Conservation (phyloP, 2,329 filamentous ascomycete species). For the Aspergillus ibericus region DNA sequence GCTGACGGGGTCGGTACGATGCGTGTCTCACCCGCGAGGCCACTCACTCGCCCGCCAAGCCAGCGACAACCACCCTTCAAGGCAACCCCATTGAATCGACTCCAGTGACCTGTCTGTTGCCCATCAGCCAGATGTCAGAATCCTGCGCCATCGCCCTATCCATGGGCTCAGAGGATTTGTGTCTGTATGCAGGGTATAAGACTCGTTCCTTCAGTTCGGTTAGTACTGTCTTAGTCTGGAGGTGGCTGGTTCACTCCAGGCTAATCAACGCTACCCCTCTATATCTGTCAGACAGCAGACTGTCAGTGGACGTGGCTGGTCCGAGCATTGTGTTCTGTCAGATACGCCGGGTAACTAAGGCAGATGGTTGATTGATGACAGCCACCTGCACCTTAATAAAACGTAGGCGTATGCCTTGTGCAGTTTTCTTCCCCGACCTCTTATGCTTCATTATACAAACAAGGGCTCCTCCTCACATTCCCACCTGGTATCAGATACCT, state of each 20-base stretch:
- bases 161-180: not conserved
- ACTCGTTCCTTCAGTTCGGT: not conserved
- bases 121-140: not conserved
- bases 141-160: not conserved
- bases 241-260: not conserved
- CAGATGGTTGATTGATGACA: no score
- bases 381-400: no score
- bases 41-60: not conserved
- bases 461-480: no score
- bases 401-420: no score
- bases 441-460: no score
- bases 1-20: not conserved
- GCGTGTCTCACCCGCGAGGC: not conserved
- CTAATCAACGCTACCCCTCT: not conserved
- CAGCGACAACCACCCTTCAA: not conserved
- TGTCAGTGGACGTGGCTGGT: not conserved
- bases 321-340: not conserved
- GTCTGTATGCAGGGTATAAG: not conserved
- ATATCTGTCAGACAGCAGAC: not conserved
- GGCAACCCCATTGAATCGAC: not conserved
- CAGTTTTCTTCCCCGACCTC: no score
- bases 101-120: not conserved
- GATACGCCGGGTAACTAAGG: not conserved
- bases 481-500: no score
- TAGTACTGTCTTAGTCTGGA: not conserved